Conservation (phyloP, 176 grass and related monocot species). For the Melocanna baccifera region DNA sequence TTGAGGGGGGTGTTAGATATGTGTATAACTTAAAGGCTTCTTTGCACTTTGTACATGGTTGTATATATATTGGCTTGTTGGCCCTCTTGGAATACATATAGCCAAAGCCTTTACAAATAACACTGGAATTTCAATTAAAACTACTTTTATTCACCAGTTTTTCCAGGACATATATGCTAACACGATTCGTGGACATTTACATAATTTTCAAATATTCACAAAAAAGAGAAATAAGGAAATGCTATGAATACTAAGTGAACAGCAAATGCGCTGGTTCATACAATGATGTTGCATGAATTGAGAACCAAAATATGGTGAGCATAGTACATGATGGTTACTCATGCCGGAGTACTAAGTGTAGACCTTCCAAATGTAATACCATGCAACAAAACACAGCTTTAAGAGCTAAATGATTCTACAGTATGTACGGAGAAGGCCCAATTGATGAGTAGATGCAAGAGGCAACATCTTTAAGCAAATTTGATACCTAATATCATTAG, state of each 20-base stretch:
- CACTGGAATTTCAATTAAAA: background rate
- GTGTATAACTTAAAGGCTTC: no score
- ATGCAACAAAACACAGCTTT: background rate
- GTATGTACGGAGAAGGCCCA: background rate
- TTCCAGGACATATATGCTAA: background rate
- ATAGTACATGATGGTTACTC: background rate
- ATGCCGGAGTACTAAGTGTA: background rate
- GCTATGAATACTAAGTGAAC: background rate
- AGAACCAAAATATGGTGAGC: background rate
- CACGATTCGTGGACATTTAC: background rate
- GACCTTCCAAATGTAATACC: background rate
- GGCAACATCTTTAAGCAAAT: background rate
- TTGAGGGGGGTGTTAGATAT: no score
- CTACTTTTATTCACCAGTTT: background rate
- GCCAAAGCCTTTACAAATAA: no score
- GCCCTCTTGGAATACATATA: no score
- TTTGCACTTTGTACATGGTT: no score
- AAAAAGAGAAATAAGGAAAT: slow-evolving; percentile 12
- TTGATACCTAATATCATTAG: background rate
- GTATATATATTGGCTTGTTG: no score
- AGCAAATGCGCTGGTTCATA: background rate
- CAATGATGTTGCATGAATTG: background rate
- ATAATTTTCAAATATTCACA: background rate
- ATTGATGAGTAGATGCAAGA: background rate
- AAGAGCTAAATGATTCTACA: background rate